Evolutionary conservation across 805 yeast species (phyloP), one percentile per base, ranked within the genome.

Genomic region (Pichia californica): DNA sequence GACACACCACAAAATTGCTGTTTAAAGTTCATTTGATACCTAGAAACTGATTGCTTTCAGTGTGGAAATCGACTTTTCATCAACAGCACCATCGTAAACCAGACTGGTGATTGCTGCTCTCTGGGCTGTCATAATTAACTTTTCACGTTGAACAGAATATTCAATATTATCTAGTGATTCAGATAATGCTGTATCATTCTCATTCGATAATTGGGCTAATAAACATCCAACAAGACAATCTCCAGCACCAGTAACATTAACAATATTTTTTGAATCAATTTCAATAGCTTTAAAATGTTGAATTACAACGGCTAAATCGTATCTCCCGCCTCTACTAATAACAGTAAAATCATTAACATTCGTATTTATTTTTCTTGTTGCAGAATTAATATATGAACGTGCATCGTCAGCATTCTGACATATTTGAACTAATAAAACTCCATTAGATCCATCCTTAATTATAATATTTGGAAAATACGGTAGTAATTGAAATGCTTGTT

Each of bases 201-300:
- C 47, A 16, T 46, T 41, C 2, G 66, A 60, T 39, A 73, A 47
- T 44, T 68, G 68, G 3, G 80, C 64, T 11, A 77, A 58, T 19
- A 88, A 49, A 23, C 71, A 76, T 0, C 96, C 96, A 25, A 79
- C 71, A 34, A 88, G 68, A 0, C 93, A 72, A 60, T 88, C 96
- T 10, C 96, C 96, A 0, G 95, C 95, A 2, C 96, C 96, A 9
- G 91, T 86, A 27, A 84, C 95, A 51, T 81, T 85, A 11, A 83
- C 70, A 0, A 59, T 55, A 2, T 2, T 6, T 3, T 66, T 56
- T 33, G 61, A 63, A 1, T 64, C 60, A 3, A 73, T 62, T 1
- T 26, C 29, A 4, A 36, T 20, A 4, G 56, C 56, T 0, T 75
- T 71, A 57, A 72, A 82, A 56, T 83, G 81, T 52, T 84, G 85